Evolutionary conservation across 2,329 filamentous ascomycete genomes (phyloP).

Genomic region (Clonostachys rosea): DNA sequence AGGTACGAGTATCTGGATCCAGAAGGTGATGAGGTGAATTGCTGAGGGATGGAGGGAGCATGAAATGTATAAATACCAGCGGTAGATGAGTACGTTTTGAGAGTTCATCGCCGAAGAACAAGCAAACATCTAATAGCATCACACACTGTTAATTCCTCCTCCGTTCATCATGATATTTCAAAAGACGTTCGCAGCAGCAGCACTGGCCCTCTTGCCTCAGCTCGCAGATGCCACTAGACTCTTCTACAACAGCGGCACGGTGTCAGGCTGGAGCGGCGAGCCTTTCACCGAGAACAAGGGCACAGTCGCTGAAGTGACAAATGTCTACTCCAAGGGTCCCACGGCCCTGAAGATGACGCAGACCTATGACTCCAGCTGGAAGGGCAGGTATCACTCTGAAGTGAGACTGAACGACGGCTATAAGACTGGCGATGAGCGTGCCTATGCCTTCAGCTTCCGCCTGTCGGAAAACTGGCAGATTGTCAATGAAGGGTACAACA

Average conservation of each 20-base stretch:
- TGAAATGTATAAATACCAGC: too few species aligned
- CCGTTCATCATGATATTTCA: conserved; percentile 4
- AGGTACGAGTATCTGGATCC: too few species aligned
- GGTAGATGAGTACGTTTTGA: too few species aligned
- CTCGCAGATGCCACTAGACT: conserved; percentile 21
- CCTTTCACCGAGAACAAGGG: conserved; percentile 29
- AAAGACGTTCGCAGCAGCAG: conserved; percentile 5
- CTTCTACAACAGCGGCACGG: conserved; percentile 35
- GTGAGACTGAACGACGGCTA: conserved; percentile 36
- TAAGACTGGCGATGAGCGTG: conserved; percentile 34
- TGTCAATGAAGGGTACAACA: conserved; percentile 35
- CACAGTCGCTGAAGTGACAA: conserved; percentile 31
- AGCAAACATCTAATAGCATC: neutral
- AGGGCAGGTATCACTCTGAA: conserved; percentile 44
- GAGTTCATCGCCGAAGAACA: too few species aligned
- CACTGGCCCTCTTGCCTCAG: conserved; percentile 13
- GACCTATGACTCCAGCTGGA: conserved; percentile 31
- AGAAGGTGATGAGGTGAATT: too few species aligned
- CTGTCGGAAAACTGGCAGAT: conserved; percentile 40
- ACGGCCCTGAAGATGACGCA: conserved; percentile 40
- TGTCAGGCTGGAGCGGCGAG: conserved; percentile 28
- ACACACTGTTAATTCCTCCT: neutral
- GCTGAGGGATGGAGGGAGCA: too few species aligned
- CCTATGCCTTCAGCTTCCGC: conserved; percentile 47
- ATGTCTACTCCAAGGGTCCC: conserved; percentile 27